These are phyloP conservation scores for Chrysoporthe cubensis DNA, from an alignment of 2,329 filamentous ascomycete genomes.

Conservation along the genomic window DNA sequence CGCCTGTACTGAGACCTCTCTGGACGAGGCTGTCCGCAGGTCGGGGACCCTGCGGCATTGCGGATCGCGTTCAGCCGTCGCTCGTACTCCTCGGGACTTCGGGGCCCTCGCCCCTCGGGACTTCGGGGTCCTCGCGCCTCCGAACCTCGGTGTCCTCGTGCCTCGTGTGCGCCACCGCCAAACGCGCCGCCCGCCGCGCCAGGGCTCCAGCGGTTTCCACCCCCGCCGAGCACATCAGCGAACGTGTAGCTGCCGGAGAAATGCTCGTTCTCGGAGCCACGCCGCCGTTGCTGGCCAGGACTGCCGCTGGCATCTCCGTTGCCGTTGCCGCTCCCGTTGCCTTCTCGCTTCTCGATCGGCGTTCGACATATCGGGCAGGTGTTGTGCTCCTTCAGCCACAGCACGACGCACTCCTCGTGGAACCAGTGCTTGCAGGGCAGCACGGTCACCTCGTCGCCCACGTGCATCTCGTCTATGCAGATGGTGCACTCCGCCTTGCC, in stretches of 20 bases:
- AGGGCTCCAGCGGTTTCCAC: neutral
- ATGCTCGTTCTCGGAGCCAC: neutral
- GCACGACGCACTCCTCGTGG: slow-evolving; percentile 77
- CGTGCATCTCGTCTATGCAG: slow-evolving; percentile 83
- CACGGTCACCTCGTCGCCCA: slow-evolving; percentile 74
- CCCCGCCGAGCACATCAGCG: neutral
- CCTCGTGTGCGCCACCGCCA: slow-evolving; percentile 5
- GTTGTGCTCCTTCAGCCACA: slow-evolving; percentile 89
- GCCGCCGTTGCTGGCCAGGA: slow-evolving; percentile 1
- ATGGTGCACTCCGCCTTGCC: slow-evolving; percentile 87
- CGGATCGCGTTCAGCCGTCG: slow-evolving; percentile 35
- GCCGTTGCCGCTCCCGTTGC: slow-evolving; percentile 21
- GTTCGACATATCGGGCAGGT: slow-evolving; percentile 85
- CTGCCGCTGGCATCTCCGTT: slow-evolving; percentile 9
- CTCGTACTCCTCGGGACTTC: slow-evolving; percentile 28
- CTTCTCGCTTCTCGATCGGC: slow-evolving; percentile 49
- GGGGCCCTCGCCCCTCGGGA: slow-evolving; percentile 15
- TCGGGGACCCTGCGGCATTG: slow-evolving; percentile 26
- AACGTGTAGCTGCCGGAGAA: too few relatives aligned
- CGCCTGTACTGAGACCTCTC: slow-evolving; percentile 18
- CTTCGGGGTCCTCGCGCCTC: slow-evolving; percentile 6
- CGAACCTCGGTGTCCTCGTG: slow-evolving; percentile 21
- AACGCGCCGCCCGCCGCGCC: slow-evolving; percentile 7
- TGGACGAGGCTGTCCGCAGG: slow-evolving; percentile 7
- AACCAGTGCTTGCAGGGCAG: slow-evolving; percentile 95